phyloP scores from a whole-genome alignment of 2,329 filamentous ascomycete species.

The Lasiodiplodia gonubiensis region DNA sequence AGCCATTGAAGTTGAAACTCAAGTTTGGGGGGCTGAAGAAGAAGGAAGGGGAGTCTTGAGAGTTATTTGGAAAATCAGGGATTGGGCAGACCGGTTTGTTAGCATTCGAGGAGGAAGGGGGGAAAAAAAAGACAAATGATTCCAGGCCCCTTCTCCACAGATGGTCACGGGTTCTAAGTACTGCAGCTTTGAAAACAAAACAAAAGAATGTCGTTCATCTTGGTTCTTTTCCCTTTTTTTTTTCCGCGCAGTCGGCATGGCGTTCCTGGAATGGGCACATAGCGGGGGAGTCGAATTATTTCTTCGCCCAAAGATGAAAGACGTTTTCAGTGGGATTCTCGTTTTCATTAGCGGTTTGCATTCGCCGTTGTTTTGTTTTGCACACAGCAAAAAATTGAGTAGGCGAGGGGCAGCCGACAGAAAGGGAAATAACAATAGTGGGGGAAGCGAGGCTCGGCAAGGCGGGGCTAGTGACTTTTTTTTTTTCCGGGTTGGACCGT shows the following conservation, averaged over 20 bases:
- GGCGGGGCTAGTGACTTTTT: background rate
- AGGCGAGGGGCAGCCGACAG: background rate
- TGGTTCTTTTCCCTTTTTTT: background rate
- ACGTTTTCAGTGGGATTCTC: background rate
- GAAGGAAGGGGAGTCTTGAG: slow-evolving; percentile 6
- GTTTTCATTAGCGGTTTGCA: background rate
- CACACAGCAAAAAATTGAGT: slow-evolving; percentile 8
- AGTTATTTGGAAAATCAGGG: background rate
- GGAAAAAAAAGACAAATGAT: background rate
- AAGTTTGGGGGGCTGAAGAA: slow-evolving; percentile 25
- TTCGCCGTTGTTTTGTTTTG: background rate
- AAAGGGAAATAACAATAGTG: background rate
- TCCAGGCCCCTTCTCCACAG: background rate
- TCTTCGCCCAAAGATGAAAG: background rate
- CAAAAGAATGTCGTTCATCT: background rate
- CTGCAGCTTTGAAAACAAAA: background rate
- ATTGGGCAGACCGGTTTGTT: background rate
- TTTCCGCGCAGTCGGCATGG: slow-evolving; percentile 4
- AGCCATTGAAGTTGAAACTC: slow-evolving; percentile 24
- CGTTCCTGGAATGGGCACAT: slow-evolving; percentile 23
- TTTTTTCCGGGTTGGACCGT: background rate
- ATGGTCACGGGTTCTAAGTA: background rate
- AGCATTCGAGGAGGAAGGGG: background rate
- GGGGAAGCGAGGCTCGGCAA: background rate
- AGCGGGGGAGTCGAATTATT: slow-evolving; percentile 20